Conservation (phyloP, 2,329 filamentous ascomycete genomes). For the Tympanopsis confertula region DNA sequence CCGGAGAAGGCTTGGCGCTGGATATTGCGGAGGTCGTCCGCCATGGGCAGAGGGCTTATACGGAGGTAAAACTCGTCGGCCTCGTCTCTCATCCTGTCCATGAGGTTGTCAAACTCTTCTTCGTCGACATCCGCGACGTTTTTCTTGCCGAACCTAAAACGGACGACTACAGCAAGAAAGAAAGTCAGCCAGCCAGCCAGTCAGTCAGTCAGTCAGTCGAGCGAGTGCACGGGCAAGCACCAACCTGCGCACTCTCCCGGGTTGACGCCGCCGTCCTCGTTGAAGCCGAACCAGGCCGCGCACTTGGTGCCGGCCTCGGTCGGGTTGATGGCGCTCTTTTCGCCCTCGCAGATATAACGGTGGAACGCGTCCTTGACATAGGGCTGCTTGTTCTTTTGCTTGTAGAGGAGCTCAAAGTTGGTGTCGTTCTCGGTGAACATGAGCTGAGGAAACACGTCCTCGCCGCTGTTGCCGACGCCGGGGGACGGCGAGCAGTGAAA, state of each 20-base stretch:
- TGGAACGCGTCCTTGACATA: constrained; percentile 97
- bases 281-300: constrained; percentile 85
- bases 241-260: constrained; percentile 85
- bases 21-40: constrained; percentile 86
- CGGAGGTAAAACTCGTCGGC: constrained; percentile 94
- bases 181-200: constrained; percentile 7
- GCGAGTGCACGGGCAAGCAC: constrained; percentile 34
- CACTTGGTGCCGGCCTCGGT: constrained; percentile 72
- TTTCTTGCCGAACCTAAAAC: constrained; percentile 74
- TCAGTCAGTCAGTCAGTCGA: too few relatives aligned
- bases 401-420: constrained; percentile 69
- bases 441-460: constrained; percentile 75
- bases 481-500: constrained; percentile 82
- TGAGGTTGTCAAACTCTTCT: constrained; percentile 80
- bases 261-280: constrained; percentile 74
- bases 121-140: constrained; percentile 75
- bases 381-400: constrained; percentile 63
- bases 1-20: constrained; percentile 88
- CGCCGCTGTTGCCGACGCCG: constrained; percentile 63
- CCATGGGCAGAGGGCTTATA: constrained; percentile 85
- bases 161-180: constrained; percentile 51
- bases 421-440: constrained; percentile 95
- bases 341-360: constrained; percentile 68
- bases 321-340: constrained; percentile 75
- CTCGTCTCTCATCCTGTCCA: constrained; percentile 76